Evolutionary conservation across 495 filamentous ascomycete species (phyloP).

Genomic region (Penicillium robsamsonii): DNA sequence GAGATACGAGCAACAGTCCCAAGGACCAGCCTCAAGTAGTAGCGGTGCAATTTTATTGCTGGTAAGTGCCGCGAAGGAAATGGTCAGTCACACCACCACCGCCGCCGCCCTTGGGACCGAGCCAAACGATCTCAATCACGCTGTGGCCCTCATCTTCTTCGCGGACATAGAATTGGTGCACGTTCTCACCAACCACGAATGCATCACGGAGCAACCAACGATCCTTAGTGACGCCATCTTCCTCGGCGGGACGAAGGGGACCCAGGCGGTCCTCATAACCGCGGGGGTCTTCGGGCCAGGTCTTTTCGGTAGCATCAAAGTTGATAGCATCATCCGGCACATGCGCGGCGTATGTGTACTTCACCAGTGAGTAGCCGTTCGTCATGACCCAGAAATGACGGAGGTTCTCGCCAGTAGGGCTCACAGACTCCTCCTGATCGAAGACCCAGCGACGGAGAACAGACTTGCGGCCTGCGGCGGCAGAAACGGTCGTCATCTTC

Average conservation of each 20-base stretch:
- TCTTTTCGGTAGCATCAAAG: constrained; percentile 58
- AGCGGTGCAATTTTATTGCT: constrained; percentile 23
- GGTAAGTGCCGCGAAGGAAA: constrained; percentile 28
- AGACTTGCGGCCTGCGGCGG: constrained; percentile 58
- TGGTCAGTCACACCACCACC: constrained; percentile 40
- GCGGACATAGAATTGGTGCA: constrained; percentile 48
- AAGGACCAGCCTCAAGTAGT: constrained; percentile 27
- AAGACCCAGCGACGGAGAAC: constrained; percentile 63
- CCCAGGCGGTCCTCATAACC: constrained; percentile 54
- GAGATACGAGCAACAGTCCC: constrained; percentile 19
- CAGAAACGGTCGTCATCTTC: constrained; percentile 56
- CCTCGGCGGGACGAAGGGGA: constrained; percentile 46
- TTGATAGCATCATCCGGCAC: constrained; percentile 48
- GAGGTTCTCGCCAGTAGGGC: constrained; percentile 35
- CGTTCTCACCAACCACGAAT: constrained; percentile 45
- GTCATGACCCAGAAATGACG: constrained; percentile 55
- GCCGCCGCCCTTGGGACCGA: constrained; percentile 46
- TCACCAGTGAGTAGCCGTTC: constrained; percentile 61
- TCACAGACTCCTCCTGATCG: constrained; percentile 48
- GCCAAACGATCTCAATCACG: constrained; percentile 51
- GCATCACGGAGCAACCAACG: constrained; percentile 46
- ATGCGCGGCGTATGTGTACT: constrained; percentile 50
- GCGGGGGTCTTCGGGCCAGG: constrained; percentile 53
- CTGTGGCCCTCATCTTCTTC: constrained; percentile 48
- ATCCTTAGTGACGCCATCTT: constrained; percentile 45